These are phyloP conservation scores for Comarum palustre DNA, from an alignment of 306 rosid genomes.

Conservation along the genomic window DNA sequence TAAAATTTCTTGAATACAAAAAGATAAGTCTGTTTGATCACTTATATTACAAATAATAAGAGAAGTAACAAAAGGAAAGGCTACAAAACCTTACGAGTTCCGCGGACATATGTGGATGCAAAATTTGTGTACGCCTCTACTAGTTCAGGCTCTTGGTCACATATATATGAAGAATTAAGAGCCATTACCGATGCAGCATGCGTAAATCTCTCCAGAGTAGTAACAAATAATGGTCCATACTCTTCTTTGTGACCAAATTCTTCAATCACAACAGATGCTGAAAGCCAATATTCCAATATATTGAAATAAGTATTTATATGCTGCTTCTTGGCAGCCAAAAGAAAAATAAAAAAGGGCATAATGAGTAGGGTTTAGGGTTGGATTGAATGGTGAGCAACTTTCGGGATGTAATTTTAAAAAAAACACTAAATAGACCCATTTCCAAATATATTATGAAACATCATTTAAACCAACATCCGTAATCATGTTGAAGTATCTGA, in stretches of 20 bases:
- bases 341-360: neutral
- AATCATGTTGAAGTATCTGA: neutral
- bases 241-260: conserved; percentile 85
- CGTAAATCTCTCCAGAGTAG: conserved; percentile 84
- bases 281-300: conserved; percentile 26
- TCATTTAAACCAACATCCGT: neutral
- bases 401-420: neutral
- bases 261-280: conserved; percentile 91
- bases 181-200: conserved; percentile 81
- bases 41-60: neutral
- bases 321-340: neutral
- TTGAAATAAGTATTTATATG: neutral
- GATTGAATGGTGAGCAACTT: neutral
- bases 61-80: conserved; percentile 10
- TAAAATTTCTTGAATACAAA: neutral
- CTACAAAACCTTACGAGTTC: conserved; percentile 64
- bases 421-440: neutral
- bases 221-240: conserved; percentile 74
- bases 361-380: neutral
- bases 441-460: neutral
- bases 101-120: conserved; percentile 71
- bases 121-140: conserved; percentile 95
- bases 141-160: conserved; percentile 98
- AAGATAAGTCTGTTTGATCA: neutral
- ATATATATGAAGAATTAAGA: conserved; percentile 85